Evolutionary conservation across 2,329 filamentous ascomycete genomes (phyloP).

Genomic region (Aspergillus fumigatiaffinis): DNA sequence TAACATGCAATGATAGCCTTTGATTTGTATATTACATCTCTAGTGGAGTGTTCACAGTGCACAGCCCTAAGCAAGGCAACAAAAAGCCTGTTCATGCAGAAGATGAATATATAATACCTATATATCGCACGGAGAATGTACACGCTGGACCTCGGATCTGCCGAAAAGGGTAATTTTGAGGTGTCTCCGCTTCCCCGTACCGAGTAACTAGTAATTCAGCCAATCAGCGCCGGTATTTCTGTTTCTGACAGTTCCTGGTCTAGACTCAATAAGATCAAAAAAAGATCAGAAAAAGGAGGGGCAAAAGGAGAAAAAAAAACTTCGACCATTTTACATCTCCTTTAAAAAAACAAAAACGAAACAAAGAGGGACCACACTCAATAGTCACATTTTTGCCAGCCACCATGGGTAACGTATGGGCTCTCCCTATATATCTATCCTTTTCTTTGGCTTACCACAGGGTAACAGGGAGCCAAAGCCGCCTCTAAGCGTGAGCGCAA

Average conservation of each 20-base stretch:
- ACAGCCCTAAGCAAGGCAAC: too few species aligned
- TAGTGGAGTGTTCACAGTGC: too few species aligned
- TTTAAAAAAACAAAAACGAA: background rate
- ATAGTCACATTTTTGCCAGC: background rate
- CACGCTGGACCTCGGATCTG: too few species aligned
- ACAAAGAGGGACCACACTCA: too few species aligned
- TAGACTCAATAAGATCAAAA: background rate
- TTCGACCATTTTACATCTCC: background rate
- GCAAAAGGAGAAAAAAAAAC: background rate
- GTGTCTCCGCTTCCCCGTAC: too few species aligned
- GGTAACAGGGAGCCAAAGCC: conserved; percentile 56
- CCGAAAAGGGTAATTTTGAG: too few species aligned
- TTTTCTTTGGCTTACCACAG: background rate
- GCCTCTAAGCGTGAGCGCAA: conserved; percentile 71
- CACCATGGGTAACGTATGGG: conserved; percentile 26
- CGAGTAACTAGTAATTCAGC: background rate
- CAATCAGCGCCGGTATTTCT: background rate
- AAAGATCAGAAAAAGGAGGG: background rate
- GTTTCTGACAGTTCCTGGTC: background rate
- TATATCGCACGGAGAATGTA: too few species aligned
- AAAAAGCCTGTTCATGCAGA: too few species aligned
- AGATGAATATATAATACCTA: too few species aligned
- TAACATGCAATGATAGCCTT: too few species aligned
- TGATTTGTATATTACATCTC: too few species aligned
- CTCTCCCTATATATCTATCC: background rate